Conservation (phyloP, 495 filamentous ascomycete species). For the Hamigera avellanea region DNA sequence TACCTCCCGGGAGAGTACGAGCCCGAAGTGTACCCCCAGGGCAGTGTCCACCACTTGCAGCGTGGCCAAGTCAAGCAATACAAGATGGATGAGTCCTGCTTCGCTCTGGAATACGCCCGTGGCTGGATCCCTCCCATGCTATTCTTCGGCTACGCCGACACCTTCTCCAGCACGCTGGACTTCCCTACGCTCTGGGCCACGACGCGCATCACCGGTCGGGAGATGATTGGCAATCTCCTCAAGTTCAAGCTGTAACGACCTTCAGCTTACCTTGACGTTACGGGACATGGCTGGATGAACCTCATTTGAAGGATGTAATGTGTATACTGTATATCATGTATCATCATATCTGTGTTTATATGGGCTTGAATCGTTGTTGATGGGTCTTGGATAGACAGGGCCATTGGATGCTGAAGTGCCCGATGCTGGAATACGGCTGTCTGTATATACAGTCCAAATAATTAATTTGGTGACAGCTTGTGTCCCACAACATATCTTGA, state of each 20-base stretch:
- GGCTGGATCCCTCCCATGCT: slow-evolving; percentile 90
- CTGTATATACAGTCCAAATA: not conserved
- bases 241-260: slow-evolving; percentile 56
- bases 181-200: slow-evolving; percentile 71
- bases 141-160: slow-evolving; percentile 76
- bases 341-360: not conserved
- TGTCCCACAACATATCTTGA: too few species aligned
- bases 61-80: slow-evolving; percentile 78
- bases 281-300: too few species aligned
- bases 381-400: too few species aligned
- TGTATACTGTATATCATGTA: slow-evolving; percentile 1
- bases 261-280: too few species aligned
- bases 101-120: slow-evolving; percentile 77
- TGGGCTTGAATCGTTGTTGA: too few species aligned
- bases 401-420: too few species aligned
- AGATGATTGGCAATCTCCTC: slow-evolving; percentile 63
- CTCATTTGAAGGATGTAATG: not conserved
- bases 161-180: slow-evolving; percentile 62
- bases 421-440: too few species aligned
- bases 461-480: not conserved
- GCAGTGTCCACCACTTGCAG: slow-evolving; percentile 63
- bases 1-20: slow-evolving; percentile 58
- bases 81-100: slow-evolving; percentile 68
- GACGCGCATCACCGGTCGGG: slow-evolving; percentile 51
- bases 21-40: slow-evolving; percentile 63